Percentiles rank a stretch among this genome's conserved stretches.
These are phyloP conservation scores for Pholiota molesta DNA, from an alignment of 768 basidiomycete genomes.

Conservation along the genomic window DNA sequence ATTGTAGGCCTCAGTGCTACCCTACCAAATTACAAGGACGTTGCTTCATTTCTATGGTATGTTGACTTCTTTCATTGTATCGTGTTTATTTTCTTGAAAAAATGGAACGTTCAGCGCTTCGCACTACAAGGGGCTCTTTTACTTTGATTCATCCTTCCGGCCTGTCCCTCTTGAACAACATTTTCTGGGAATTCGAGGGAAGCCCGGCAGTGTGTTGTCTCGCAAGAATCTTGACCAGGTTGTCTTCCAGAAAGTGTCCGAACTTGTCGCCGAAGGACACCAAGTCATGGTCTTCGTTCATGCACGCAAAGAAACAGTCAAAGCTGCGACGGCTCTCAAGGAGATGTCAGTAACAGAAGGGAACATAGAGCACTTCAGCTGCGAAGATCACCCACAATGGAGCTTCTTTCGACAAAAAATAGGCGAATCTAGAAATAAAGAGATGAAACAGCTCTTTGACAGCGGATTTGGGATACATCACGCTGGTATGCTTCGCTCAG, in stretches of 20 bases:
- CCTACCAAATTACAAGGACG: conserved; percentile 95
- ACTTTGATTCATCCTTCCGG: conserved; percentile 96
- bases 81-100: not conserved
- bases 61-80: conserved; percentile 13
- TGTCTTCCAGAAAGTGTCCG: conserved; percentile 88
- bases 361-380: conserved; percentile 75
- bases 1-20: conserved; percentile 97
- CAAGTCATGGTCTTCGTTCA: conserved; percentile 99
- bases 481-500: conserved; percentile 94
- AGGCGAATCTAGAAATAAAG: conserved; percentile 85
- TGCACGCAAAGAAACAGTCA: conserved; percentile 97
- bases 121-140: conserved; percentile 86
- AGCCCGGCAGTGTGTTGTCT: conserved; percentile 71
- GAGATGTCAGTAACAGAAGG: conserved; percentile 79
- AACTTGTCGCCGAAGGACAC: conserved; percentile 88
- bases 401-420: conserved; percentile 77
- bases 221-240: conserved; percentile 87
- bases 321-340: conserved; percentile 78
- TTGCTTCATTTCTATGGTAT: conserved; percentile 91
- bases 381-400: conserved; percentile 80
- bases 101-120: conserved; percentile 67
- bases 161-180: conserved; percentile 97
- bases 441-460: conserved; percentile 95
- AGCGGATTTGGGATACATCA: conserved; percentile 96
- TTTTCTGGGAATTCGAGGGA: conserved; percentile 92